Base-by-base conservation (phyloP, 441 rosid genomes). In the Gossypium lobatum region DNA sequence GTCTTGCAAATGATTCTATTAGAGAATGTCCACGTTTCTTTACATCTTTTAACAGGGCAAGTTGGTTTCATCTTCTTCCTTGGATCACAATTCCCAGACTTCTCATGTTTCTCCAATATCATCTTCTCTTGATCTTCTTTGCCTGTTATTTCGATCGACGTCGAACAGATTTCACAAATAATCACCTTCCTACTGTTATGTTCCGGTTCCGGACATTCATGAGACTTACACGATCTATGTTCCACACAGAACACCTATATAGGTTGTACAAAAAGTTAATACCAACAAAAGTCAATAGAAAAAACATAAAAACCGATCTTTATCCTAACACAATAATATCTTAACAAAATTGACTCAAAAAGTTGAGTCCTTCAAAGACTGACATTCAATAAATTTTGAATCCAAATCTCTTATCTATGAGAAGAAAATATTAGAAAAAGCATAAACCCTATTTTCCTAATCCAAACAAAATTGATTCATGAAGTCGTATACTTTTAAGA, bases 11-110 rank as follows among this genome's bases (percentile, higher is more conserved):
- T 78, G 25, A 74, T 73, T 0, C 91, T 84, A 64, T 94, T 94
- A 2, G 93, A 86, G 69, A 89, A 90, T 8, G 87, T 88, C 74
- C 92, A 64, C 54, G 83, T 59, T 87, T 91, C 91, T 87, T 54
- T 84, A 77, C 98, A 92, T 69, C 91, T 83, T 52, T 72, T 84
- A 23, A 88, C 97, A 52, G 88, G 86, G 39, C 98, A 95, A 0
- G 16, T 74, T 0, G 86, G 87, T 52, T 88, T 91, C 87, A 87
- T 91, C 80, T 83, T 86, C 87, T 85, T 73, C 14, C 6, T 53
- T 0, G 97, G 91, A 28, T 90, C 87, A 48, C 98, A 94, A 21
- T 81, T 77, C 13, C 85, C 87, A 3, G 93, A 89, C 5, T 74
- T 81, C 67, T 73, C 83, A 69, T 94, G 98, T 78, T 78, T 82